Percentiles rank a stretch among this genome's conserved stretches.
phyloP scores from a whole-genome alignment of 2,329 filamentous ascomycete genomes.

The Aureobasidium subglaciale region DNA sequence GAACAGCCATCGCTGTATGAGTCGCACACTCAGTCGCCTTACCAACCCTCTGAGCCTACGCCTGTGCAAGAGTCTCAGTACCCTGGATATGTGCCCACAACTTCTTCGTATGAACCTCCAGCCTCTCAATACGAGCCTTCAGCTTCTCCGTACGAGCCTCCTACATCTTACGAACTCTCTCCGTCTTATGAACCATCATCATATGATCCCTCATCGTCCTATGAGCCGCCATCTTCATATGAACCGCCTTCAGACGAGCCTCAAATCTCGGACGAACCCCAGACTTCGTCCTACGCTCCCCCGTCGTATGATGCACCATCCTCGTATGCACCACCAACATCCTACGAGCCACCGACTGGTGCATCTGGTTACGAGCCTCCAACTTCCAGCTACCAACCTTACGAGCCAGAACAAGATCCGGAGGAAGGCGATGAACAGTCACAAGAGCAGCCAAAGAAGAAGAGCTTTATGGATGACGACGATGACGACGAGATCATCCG shows the following conservation, averaged over 20 bases:
- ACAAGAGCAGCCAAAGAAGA: slow-evolving; percentile 56
- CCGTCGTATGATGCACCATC: slow-evolving; percentile 22
- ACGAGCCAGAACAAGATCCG: slow-evolving; percentile 44
- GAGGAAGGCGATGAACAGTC: slow-evolving; percentile 39
- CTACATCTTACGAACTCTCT: not conserved
- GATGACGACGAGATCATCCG: slow-evolving; percentile 58
- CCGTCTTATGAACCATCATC: slow-evolving; percentile 10
- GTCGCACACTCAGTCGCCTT: not conserved
- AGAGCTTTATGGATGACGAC: slow-evolving; percentile 74
- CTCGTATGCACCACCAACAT: slow-evolving; percentile 19
- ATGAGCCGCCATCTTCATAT: slow-evolving; percentile 12
- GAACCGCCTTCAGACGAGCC: slow-evolving; percentile 4
- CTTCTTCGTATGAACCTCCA: not conserved
- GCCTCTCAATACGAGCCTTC: not conserved
- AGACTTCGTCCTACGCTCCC: slow-evolving; percentile 18
- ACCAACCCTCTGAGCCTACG: slow-evolving; percentile 3
- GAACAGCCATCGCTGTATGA: not conserved
- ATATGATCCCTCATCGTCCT: not conserved
- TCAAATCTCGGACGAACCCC: slow-evolving; percentile 7
- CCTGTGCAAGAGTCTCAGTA: not conserved
- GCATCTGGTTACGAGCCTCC: slow-evolving; percentile 52
- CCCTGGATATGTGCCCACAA: not conserved
- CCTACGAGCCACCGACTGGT: slow-evolving; percentile 33
- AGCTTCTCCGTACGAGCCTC: slow-evolving; percentile 5
- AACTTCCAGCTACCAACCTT: slow-evolving; percentile 42